Evolutionary conservation across 2,329 filamentous ascomycete genomes (phyloP).

Genomic region (Phialocephala subalpina): DNA sequence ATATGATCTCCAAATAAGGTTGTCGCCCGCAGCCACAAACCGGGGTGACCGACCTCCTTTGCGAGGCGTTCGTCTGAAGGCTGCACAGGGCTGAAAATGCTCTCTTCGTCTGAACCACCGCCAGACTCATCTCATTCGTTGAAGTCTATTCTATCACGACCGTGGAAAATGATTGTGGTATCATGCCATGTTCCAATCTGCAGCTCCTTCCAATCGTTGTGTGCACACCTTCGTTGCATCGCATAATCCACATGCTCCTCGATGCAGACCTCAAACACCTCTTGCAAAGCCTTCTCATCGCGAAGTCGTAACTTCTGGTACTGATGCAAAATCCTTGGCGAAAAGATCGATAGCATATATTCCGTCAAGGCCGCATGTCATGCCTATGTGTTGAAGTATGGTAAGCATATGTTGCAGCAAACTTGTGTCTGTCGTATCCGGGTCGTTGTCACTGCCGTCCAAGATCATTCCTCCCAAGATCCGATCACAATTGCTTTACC

Average conservation of each 20-base stretch:
- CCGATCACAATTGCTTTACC: slow-evolving; percentile 75
- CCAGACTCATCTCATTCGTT: not conserved
- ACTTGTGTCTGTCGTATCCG: not conserved
- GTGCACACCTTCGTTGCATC: not conserved
- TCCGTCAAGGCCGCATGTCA: no score
- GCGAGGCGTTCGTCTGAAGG: not conserved
- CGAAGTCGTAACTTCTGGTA: not conserved
- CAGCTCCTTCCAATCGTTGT: not conserved
- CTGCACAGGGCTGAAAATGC: not conserved
- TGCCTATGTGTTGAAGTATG: not conserved
- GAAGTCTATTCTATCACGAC: not conserved
- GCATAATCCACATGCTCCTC: not conserved
- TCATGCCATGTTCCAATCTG: not conserved
- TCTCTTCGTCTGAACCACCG: not conserved
- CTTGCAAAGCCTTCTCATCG: not conserved
- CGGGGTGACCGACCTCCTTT: not conserved
- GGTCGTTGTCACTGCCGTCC: not conserved
- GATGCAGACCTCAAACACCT: not conserved
- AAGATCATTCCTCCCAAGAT: slow-evolving; percentile 43
- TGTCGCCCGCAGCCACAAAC: not conserved
- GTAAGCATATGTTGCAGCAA: slow-evolving; percentile 3
- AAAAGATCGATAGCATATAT: no score
- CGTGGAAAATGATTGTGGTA: not conserved
- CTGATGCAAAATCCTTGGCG: not conserved
- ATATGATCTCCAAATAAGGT: not conserved